Evolutionary conservation across 2,329 filamentous ascomycete genomes (phyloP).

Genomic region (Tolypocladium sp.): DNA sequence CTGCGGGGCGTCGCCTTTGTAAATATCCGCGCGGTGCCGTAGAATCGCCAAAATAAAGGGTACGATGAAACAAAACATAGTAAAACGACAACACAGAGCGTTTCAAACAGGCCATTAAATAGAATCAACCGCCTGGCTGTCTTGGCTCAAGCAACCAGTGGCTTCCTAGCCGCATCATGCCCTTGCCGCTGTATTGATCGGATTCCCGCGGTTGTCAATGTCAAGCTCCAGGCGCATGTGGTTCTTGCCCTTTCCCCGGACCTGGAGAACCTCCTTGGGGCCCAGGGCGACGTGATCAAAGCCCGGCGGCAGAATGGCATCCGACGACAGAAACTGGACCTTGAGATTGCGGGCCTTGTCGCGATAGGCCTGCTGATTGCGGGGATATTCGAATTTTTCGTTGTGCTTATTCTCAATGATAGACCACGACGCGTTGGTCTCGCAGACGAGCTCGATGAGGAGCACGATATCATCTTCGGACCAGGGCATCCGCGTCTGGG

Average conservation of each 20-base stretch:
- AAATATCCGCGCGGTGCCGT: neutral
- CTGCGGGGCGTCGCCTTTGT: too few species aligned
- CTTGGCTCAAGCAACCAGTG: neutral
- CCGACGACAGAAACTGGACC: slow-evolving; percentile 37
- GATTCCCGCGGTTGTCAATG: slow-evolving; percentile 26
- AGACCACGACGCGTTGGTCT: slow-evolving; percentile 18
- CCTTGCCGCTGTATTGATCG: slow-evolving; percentile 25
- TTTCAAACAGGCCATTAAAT: neutral
- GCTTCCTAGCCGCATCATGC: neutral
- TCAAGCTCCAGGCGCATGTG: slow-evolving; percentile 38
- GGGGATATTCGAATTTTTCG: slow-evolving; percentile 28
- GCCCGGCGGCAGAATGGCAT: slow-evolving; percentile 31
- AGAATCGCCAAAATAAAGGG: neutral
- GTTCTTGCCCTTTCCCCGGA: slow-evolving; percentile 36
- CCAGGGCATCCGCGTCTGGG: slow-evolving; percentile 28
- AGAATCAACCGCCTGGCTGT: neutral
- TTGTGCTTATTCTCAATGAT: slow-evolving; percentile 20
- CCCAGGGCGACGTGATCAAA: slow-evolving; percentile 43
- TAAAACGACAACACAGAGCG: neutral
- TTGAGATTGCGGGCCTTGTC: slow-evolving; percentile 51
- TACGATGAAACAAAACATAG: neutral
- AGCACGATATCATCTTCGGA: slow-evolving; percentile 26
- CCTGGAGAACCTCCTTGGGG: slow-evolving; percentile 35
- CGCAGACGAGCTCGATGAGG: slow-evolving; percentile 32
- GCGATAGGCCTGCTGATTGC: slow-evolving; percentile 46